Conservation (phyloP, 495 filamentous ascomycete genomes). For the Lepidopterella palustris region DNA sequence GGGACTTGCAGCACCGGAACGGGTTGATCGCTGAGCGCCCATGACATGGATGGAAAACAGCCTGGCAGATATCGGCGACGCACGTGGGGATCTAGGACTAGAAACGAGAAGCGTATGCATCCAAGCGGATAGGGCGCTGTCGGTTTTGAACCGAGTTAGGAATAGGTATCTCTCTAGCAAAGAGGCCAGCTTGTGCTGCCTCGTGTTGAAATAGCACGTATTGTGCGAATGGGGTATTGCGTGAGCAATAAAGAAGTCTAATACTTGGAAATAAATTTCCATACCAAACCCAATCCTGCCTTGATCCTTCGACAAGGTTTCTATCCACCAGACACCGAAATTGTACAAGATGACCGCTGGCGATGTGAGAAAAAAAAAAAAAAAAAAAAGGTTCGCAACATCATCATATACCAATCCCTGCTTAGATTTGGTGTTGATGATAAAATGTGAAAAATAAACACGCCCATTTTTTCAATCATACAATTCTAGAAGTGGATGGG, state of each 20-base stretch:
- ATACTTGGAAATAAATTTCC: conserved; percentile 5
- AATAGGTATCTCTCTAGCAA: background rate
- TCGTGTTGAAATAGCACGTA: background rate
- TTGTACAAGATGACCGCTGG: background rate
- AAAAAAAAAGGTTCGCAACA: background rate
- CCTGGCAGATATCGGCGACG: no score
- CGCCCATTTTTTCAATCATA: background rate
- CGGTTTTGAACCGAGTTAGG: background rate
- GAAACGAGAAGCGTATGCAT: no score
- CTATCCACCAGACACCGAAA: background rate
- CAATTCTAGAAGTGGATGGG: background rate
- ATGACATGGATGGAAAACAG: no score
- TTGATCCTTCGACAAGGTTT: background rate
- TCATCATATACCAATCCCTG: conserved; percentile 5
- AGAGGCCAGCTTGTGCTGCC: background rate
- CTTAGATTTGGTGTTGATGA: background rate
- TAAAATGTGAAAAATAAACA: background rate
- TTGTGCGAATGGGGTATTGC: conserved; percentile 6
- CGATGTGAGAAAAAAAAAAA: background rate
- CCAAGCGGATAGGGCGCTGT: background rate
- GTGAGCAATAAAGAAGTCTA: conserved; percentile 18
- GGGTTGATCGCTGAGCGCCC: no score
- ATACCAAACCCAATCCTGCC: background rate
- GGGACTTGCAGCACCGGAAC: no score
- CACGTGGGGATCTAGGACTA: no score